Conservation (phyloP, 2,329 filamentous ascomycete genomes). For the Alternaria sp. region DNA sequence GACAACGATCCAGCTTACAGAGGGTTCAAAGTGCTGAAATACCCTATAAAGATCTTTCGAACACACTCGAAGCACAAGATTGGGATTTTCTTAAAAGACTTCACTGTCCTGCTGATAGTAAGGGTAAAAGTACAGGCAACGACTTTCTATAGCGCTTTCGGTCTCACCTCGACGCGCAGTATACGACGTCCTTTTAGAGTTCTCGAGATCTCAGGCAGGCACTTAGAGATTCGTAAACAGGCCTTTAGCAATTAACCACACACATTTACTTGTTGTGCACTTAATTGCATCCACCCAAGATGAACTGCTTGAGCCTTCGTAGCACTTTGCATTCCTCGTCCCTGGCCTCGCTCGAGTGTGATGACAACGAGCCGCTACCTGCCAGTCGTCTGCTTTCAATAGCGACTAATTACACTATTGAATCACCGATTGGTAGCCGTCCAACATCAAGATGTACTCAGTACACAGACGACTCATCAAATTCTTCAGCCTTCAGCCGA, state of each 20-base stretch:
- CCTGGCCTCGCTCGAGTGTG: neutral
- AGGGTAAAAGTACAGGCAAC: neutral
- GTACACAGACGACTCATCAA: neutral
- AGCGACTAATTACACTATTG: neutral
- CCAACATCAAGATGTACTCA: neutral
- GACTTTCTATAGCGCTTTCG: neutral
- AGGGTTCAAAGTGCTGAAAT: neutral
- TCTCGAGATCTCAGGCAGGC: too few species aligned
- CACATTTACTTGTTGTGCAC: neutral
- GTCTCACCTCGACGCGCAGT: too few species aligned
- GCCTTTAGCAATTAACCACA: neutral
- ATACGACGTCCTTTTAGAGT: too few species aligned
- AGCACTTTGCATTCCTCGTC: neutral
- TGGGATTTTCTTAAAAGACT: neutral
- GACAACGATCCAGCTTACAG: neutral
- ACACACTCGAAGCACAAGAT: neutral
- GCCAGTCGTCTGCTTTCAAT: rapidly evolving
- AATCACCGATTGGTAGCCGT: neutral
- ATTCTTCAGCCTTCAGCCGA: neutral
- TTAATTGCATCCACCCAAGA: neutral
- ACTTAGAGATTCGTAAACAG: too few species aligned
- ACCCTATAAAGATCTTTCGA: neutral
- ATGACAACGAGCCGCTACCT: rapidly evolving
- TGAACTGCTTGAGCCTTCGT: neutral
- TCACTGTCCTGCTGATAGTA: rapidly evolving